A percentile compares a stretch with the other conserved stretches of the same genome.
Conservation (phyloP, 345 rosid genomes). For the Gynandropsis gynandra region DNA sequence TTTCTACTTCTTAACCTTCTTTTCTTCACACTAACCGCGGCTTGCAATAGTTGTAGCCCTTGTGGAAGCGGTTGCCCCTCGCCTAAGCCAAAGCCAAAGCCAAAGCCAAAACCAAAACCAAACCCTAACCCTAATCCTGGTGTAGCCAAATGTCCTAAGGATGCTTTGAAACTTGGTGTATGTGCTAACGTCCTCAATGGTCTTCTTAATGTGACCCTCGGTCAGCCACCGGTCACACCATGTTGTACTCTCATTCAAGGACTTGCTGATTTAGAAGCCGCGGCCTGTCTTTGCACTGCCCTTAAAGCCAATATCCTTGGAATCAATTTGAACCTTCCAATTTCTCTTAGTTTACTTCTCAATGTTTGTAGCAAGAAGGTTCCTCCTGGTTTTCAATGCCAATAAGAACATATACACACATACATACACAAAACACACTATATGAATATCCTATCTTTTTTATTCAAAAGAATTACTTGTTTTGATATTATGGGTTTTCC, state of each 20-base stretch:
- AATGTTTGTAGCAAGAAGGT: conserved; percentile 32
- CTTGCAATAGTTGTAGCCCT: conserved; percentile 28
- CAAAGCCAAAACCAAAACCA: no score
- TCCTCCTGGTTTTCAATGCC: conserved; percentile 38
- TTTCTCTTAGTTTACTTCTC: conserved; percentile 39
- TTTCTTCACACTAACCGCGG: conserved; percentile 37
- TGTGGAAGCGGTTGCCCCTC: conserved; percentile 35
- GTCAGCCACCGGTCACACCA: conserved; percentile 34
- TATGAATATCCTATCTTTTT: conserved; percentile 3
- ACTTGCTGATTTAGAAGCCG: conserved; percentile 46
- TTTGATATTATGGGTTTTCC: conserved; percentile 5
- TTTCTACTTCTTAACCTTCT: conserved; percentile 44
- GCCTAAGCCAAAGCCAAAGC: conserved; percentile 38
- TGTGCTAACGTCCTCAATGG: conserved; percentile 35
- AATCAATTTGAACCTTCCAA: conserved; percentile 33
- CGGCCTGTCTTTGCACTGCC: conserved; percentile 53
- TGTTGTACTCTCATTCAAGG: conserved; percentile 39
- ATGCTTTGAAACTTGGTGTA: conserved; percentile 39
- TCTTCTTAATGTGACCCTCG: conserved; percentile 33
- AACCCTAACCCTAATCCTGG: conserved; percentile 24
- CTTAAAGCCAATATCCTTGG: conserved; percentile 43
- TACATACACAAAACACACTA: conserved; percentile 9
- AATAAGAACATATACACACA: conserved; percentile 18
- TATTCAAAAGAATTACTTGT: no score
- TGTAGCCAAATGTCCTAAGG: conserved; percentile 30